Conservation (phyloP, 2,329 filamentous ascomycete species). For the Hymenoscyphus fructigenus region DNA sequence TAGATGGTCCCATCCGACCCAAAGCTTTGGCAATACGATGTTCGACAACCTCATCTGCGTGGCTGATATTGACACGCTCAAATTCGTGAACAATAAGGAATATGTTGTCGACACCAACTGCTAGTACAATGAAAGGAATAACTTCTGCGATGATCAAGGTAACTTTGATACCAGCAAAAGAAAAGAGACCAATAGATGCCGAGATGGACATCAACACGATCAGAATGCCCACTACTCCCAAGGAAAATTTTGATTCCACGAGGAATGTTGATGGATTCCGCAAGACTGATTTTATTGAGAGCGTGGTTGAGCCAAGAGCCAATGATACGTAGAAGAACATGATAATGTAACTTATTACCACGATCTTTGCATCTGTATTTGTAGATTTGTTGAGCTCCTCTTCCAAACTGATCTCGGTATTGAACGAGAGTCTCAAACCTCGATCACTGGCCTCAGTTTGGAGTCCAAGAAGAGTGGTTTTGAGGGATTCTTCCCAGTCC, state of each 20-base stretch:
- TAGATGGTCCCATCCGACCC: conserved; percentile 96
- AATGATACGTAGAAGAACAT: conserved; percentile 98
- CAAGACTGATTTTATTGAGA: conserved; percentile 74
- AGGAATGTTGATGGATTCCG: conserved; percentile 80
- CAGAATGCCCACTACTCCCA: conserved; percentile 90
- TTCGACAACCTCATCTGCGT: conserved; percentile 85
- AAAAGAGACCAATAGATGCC: conserved; percentile 92
- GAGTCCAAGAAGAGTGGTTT: conserved; percentile 69
- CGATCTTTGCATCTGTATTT: conserved; percentile 96
- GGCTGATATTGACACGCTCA: conserved; percentile 87
- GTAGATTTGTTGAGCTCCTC: conserved; percentile 97
- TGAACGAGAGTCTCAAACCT: conserved; percentile 88
- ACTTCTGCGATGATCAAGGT: conserved; percentile 98
- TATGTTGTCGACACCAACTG: conserved; percentile 97
- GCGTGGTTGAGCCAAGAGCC: conserved; percentile 82
- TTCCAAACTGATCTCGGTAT: conserved; percentile 90
- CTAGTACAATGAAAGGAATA: conserved; percentile 94
- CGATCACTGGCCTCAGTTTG: conserved; percentile 76
- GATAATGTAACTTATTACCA: conserved; percentile 93
- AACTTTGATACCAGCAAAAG: conserved; percentile 86
- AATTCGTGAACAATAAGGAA: conserved; percentile 99
- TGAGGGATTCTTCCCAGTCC: conserved; percentile 85
- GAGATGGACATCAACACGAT: conserved; percentile 98
- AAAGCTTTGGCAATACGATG: conserved; percentile 82
- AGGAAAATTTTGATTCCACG: conserved; percentile 93